Conservation (phyloP, 176 grass and related monocot genomes). For the Rhynchospora breviuscula region DNA sequence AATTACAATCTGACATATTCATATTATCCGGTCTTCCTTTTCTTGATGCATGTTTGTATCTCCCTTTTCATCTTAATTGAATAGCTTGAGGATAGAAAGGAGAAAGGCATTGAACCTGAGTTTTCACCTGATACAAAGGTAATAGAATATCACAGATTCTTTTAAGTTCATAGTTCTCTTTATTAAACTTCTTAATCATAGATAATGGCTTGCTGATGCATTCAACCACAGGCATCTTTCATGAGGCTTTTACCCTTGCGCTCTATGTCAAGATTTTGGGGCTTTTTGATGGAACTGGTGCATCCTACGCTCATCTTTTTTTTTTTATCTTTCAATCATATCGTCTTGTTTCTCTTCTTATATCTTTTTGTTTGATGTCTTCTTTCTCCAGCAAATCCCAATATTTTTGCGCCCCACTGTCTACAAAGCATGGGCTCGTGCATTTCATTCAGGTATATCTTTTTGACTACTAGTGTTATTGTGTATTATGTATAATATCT, state of each 20-base stretch:
- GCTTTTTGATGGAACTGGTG: conserved; percentile 69
- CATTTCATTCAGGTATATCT: conserved; percentile 63
- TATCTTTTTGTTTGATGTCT: conserved; percentile 12
- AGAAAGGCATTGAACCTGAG: conserved; percentile 60
- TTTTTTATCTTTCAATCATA: neutral
- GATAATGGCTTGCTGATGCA: conserved; percentile 2
- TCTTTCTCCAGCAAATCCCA: conserved; percentile 45
- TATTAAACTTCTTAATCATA: conserved; percentile 10
- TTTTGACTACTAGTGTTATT: neutral
- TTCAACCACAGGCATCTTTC: conserved; percentile 55
- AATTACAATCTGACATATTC: neutral
- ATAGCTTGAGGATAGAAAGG: conserved; percentile 56
- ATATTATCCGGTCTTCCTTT: neutral
- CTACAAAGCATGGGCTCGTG: conserved; percentile 68
- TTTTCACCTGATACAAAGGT: conserved; percentile 74
- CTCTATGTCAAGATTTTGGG: conserved; percentile 74
- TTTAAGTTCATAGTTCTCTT: neutral
- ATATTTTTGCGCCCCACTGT: conserved; percentile 44
- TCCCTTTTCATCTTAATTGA: conserved; percentile 4
- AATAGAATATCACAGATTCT: neutral
- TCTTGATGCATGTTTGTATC: neutral
- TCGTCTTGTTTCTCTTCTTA: neutral
- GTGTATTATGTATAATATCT: neutral
- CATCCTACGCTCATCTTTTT: neutral
- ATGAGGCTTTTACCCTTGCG: conserved; percentile 69